Evolutionary conservation across 129 eudicot genomes (phyloP).

Genomic region (Deinandra increscens): DNA sequence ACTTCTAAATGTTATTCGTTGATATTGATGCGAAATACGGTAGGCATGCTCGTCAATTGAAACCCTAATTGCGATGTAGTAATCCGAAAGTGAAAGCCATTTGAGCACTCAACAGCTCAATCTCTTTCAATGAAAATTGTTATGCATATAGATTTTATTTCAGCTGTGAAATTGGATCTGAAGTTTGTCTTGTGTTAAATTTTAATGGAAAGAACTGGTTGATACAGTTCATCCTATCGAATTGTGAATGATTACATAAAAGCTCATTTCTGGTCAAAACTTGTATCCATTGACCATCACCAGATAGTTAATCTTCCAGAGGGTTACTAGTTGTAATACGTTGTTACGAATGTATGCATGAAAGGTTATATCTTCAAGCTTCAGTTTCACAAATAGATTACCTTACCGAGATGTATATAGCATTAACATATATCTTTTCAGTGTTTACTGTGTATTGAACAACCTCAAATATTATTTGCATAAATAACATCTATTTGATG

Average conservation of each 20-base stretch:
- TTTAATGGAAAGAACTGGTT: neutral
- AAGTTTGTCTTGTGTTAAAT: conserved; percentile 4
- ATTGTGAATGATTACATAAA: neutral
- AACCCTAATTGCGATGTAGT: conserved; percentile 27
- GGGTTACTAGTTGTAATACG: no score
- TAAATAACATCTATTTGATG: neutral
- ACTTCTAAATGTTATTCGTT: neutral
- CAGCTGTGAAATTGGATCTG: conserved; percentile 15
- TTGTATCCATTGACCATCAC: neutral
- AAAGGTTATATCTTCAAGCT: neutral
- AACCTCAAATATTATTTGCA: neutral
- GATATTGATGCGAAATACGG: conserved; percentile 3
- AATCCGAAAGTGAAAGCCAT: neutral
- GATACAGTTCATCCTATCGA: no score
- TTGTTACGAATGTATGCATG: neutral
- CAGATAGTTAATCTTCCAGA: no score
- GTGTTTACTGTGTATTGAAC: neutral
- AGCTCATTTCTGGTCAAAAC: neutral
- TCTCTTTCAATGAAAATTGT: neutral
- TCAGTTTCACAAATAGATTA: conserved; percentile 1
- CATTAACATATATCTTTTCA: neutral
- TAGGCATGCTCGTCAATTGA: no score
- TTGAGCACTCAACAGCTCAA: neutral
- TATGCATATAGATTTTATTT: conserved; percentile 9
- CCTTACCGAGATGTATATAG: neutral